Conservation (phyloP, 495 filamentous ascomycete species). For the Barbatosphaeria neglecta region DNA sequence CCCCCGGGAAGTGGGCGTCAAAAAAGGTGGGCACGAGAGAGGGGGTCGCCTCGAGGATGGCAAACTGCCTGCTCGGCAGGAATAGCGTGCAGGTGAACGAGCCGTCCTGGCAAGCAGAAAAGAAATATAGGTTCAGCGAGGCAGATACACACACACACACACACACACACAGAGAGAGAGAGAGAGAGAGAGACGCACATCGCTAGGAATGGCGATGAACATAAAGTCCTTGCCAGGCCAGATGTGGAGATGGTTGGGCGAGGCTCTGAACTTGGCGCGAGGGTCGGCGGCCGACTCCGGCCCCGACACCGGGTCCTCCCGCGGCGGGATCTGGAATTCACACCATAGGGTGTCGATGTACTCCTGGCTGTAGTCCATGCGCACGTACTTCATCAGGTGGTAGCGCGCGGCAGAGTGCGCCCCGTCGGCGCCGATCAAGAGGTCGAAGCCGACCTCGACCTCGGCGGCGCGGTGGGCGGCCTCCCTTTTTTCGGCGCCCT, state of each 20-base stretch:
- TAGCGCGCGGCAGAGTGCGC: constrained; percentile 83
- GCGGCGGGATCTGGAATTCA: constrained; percentile 69
- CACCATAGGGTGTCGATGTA: constrained; percentile 98
- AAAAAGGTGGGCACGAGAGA: constrained; percentile 57
- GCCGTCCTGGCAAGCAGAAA: constrained; percentile 44
- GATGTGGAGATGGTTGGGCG: constrained; percentile 89
- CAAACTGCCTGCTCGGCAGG: constrained; percentile 51
- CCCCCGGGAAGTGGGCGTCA: constrained; percentile 68
- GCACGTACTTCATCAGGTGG: constrained; percentile 85
- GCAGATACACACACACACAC: constrained; percentile 22
- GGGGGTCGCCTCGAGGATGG: constrained; percentile 44
- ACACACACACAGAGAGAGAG: too few species aligned
- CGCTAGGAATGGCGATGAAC: constrained; percentile 93
- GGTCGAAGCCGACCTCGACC: constrained; percentile 73
- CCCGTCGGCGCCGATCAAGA: constrained; percentile 91
- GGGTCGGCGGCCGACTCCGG: too few species aligned
- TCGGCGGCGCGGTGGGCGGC: constrained; percentile 21
- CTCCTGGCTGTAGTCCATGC: constrained; percentile 83
- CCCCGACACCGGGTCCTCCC: constrained; percentile 6
- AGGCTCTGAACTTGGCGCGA: constrained; percentile 58
- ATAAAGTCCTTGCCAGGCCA: constrained; percentile 89
- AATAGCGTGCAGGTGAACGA: constrained; percentile 96
- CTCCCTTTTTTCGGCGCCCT: constrained; percentile 11
- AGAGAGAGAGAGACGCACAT: constrained; percentile 23
- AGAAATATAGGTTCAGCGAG: background rate